phyloP scores from a whole-genome alignment of 257 asterid genomes.

The Buddleja alternifolia region DNA sequence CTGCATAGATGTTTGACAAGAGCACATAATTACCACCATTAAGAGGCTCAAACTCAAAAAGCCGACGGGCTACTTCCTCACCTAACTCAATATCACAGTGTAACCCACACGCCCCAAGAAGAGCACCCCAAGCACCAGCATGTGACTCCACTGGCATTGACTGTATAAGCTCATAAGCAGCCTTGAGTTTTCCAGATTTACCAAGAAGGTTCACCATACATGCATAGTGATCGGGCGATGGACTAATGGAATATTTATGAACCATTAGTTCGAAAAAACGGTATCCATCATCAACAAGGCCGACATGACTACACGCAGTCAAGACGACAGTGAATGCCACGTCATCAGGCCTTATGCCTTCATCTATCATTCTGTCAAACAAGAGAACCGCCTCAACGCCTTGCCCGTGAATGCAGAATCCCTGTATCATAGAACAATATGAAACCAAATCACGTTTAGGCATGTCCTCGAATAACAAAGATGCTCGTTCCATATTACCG shows the following conservation, averaged over 20 bases:
- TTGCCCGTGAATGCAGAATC: slow-evolving; percentile 60
- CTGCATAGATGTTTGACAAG: slow-evolving; percentile 75
- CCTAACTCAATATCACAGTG: slow-evolving; percentile 60
- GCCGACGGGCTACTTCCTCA: slow-evolving; percentile 51
- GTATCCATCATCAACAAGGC: slow-evolving; percentile 67
- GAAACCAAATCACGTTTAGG: slow-evolving; percentile 58
- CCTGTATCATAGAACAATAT: slow-evolving; percentile 78
- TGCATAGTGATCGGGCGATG: slow-evolving; percentile 77
- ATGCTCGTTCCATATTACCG: slow-evolving; percentile 77
- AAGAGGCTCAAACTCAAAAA: slow-evolving; percentile 70
- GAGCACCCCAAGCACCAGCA: slow-evolving; percentile 91
- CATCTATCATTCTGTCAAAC: slow-evolving; percentile 64
- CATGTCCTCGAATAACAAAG: slow-evolving; percentile 52
- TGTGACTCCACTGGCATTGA: slow-evolving; percentile 60
- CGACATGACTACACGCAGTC: slow-evolving; percentile 60
- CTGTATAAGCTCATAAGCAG: slow-evolving; percentile 68
- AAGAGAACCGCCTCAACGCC: slow-evolving; percentile 54
- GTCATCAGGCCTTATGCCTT: slow-evolving; percentile 66
- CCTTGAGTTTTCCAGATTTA: slow-evolving; percentile 66
- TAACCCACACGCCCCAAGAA: slow-evolving; percentile 71
- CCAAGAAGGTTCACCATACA: slow-evolving; percentile 79
- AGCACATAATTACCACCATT: slow-evolving; percentile 66
- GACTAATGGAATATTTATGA: slow-evolving; percentile 42
- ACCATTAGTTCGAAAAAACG: slow-evolving; percentile 55
- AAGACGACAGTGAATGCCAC: slow-evolving; percentile 71